Evolutionary conservation across 306 rosid species (phyloP), one percentile per base, ranked within the genome.

Genomic region (Begonia fuchsioides): DNA sequence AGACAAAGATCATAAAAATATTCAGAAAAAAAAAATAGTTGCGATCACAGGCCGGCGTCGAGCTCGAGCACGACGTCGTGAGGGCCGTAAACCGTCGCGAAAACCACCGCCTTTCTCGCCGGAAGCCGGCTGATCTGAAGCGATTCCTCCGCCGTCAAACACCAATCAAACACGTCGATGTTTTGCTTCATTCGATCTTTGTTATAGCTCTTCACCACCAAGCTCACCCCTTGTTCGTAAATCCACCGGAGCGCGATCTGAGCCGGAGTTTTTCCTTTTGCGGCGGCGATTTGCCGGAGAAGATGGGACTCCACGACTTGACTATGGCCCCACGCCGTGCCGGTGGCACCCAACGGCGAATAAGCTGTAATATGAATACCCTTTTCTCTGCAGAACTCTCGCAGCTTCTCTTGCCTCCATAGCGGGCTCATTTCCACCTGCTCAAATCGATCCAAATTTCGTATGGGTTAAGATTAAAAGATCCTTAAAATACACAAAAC

Each of bases 201-300:
- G 50, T 71, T 63, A 58, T 12, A 64, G 44, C 78, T 72, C 60
- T 76, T 76, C 13, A 53, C 43, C 20, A 63, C 74, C n/a, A 71
- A 13, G 53, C 71, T 67, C 52, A 56, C 81, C 9, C 72, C 76
- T 62, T 66, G 70, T 44, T 68, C 72, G 17, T 65, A 68, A 5
- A 62, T 53, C 83, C 83, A 76, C 56, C 76, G 72, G 60, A 76
- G 51, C n/a, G 73, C 41, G 18, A 76, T 61, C 78, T 77, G 80
- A 54, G 84, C 74, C 13, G 53, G 17, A n/a, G 77, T 52, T 56
- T 67, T 75, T 1, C 74, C 77, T 41, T 67, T 67, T 5, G 61
- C 57, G 3, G 51, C 11, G 10, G 78, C 82, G 39, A 76, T 76
- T 19, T 68, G 50, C 39, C 44, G 5, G 6, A 76, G 48, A 6